A percentile compares a stretch with the other conserved stretches of the same genome.
Conservation (phyloP, 805 yeast species). For the Metschnikowia reukaufii region DNA sequence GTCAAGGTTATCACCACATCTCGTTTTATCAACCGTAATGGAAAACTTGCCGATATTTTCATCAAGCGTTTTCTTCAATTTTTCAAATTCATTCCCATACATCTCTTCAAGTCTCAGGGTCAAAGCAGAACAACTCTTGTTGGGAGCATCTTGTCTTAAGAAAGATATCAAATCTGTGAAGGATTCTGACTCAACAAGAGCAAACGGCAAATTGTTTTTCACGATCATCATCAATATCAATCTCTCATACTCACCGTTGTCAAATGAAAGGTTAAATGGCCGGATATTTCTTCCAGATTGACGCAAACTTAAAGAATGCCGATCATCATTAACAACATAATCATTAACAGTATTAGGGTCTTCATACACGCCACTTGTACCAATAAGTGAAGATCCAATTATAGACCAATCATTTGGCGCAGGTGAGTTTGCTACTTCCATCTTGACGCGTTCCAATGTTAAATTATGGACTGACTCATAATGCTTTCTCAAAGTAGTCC, state of each 20-base stretch:
- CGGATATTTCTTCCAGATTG: too few relatives aligned
- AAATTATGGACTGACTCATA: constrained; percentile 1
- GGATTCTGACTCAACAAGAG: background rate
- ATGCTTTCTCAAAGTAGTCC: constrained; percentile 2
- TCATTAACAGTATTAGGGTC: too few relatives aligned
- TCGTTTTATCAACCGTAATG: constrained; percentile 1
- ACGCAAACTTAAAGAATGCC: too few relatives aligned
- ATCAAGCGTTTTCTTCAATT: background rate
- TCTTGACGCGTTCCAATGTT: background rate
- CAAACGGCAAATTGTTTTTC: background rate
- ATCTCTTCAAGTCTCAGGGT: background rate
- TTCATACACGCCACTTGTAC: background rate
- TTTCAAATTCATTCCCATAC: background rate
- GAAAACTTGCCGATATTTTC: background rate
- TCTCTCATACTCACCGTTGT: background rate
- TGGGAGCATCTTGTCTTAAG: constrained; percentile 5
- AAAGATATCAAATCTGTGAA: background rate
- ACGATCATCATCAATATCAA: constrained; percentile 4
- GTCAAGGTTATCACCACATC: background rate
- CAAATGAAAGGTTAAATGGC: background rate
- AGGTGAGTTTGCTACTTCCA: background rate
- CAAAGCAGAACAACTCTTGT: constrained; percentile 3
- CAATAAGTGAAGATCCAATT: constrained; percentile 3
- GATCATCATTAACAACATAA: too few relatives aligned
- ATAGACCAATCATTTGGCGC: background rate